Percentiles rank a stretch among this genome's conserved stretches.
Conservation (phyloP, 495 filamentous ascomycete genomes). For the Neurospora hispaniola region DNA sequence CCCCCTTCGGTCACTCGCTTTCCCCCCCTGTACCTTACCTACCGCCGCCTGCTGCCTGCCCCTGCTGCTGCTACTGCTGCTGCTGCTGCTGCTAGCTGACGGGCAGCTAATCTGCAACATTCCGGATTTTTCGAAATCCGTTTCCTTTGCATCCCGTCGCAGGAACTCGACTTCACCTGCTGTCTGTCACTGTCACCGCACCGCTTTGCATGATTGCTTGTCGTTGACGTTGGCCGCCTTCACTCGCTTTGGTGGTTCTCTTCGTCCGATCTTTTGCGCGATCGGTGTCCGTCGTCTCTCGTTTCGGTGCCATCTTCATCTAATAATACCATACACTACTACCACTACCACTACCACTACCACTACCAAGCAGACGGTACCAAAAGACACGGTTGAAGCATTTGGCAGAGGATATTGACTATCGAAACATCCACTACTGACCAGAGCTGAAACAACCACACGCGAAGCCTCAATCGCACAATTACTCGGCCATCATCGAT, state of each 20-base stretch:
- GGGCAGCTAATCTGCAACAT: background rate
- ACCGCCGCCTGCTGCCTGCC: background rate
- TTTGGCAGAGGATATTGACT: background rate
- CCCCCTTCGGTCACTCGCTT: background rate
- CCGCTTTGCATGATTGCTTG: conserved; percentile 3
- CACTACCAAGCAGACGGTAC: background rate
- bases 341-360: background rate
- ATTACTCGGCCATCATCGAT: background rate
- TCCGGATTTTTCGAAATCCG: background rate
- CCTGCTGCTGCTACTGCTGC: background rate
- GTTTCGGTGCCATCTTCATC: background rate
- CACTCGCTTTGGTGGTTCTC: conserved; percentile 41
- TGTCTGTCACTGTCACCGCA: background rate
- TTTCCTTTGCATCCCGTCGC: background rate
- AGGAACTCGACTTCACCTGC: background rate
- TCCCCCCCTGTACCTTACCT: background rate
- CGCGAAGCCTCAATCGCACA: background rate
- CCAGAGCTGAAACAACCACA: background rate
- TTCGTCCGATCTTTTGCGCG: conserved; percentile 26
- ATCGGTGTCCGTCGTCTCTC: conserved; percentile 1
- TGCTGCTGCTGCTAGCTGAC: background rate
- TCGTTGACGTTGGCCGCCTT: conserved; percentile 20
- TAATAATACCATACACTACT: background rate
- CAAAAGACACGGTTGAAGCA: background rate
- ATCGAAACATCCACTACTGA: background rate